These are phyloP conservation scores for Collybia sordida DNA, from an alignment of 768 basidiomycete species.

Conservation along the genomic window DNA sequence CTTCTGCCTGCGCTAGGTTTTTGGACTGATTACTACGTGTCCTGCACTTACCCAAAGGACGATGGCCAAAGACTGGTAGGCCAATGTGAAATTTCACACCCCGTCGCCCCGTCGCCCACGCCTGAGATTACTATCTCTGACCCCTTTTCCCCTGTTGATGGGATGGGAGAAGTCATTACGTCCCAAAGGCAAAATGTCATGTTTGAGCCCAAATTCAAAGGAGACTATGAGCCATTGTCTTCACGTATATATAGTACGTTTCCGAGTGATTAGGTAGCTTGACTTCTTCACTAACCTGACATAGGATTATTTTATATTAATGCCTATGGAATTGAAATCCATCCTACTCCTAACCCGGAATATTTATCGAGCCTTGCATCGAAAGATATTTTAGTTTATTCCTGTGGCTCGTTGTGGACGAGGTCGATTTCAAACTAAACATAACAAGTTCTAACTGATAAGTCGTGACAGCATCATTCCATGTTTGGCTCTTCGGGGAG, in stretches of 20 bases:
- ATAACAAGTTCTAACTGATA: neutral
- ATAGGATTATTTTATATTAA: constrained; percentile 87
- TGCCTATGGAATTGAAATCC: constrained; percentile 88
- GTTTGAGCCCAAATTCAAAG: constrained; percentile 59
- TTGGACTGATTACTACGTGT: neutral
- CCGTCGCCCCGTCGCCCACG: constrained; percentile 40
- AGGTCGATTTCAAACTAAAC: constrained; percentile 45
- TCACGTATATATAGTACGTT: constrained; percentile 64
- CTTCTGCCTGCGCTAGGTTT: constrained; percentile 11
- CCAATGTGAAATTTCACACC: constrained; percentile 94
- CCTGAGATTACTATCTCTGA: constrained; percentile 29
- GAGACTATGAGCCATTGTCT: constrained; percentile 51
- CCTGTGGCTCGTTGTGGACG: constrained; percentile 94
- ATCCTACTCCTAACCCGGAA: constrained; percentile 83
- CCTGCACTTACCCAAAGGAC: constrained; percentile 40
- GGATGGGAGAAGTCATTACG: constrained; percentile 43
- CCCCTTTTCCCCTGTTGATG: constrained; percentile 49
- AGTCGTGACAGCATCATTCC: constrained; percentile 62
- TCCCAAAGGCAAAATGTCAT: constrained; percentile 58
- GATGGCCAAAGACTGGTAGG: constrained; percentile 80
- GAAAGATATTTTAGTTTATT: constrained; percentile 79
- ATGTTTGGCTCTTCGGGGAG: constrained; percentile 81
- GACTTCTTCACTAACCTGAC: constrained; percentile 5
- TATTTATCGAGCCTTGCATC: constrained; percentile 62
- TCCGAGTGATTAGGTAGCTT: neutral